A percentile compares a stretch with the other conserved stretches of the same genome.
Evolutionary conservation across 306 rosid genomes (phyloP).

Genomic region (Cajanus cajan): DNA sequence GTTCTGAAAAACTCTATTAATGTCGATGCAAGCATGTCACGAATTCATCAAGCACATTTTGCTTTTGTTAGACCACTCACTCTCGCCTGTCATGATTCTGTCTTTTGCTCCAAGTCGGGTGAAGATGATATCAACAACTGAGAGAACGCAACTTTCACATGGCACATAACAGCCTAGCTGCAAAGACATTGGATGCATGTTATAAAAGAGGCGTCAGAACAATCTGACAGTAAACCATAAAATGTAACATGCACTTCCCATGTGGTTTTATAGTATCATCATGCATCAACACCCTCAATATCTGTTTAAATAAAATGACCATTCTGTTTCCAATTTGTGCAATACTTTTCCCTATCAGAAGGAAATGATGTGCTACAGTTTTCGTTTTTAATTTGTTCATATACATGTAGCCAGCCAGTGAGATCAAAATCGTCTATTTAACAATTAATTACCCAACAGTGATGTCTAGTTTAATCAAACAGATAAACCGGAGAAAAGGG

Average conservation of each 20-base stretch:
- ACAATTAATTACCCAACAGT: not conserved
- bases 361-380: slow-evolving; percentile 1
- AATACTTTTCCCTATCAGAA: not conserved
- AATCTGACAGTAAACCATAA: not conserved
- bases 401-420: not conserved
- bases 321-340: not conserved
- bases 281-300: not conserved
- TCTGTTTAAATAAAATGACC: not conserved
- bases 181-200: slow-evolving; percentile 37
- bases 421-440: not conserved
- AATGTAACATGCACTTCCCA: slow-evolving; percentile 3
- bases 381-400: not conserved
- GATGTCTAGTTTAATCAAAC: slow-evolving; percentile 2
- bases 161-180: slow-evolving; percentile 97
- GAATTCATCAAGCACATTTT: not conserved
- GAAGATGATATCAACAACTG: slow-evolving; percentile 85
- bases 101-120: slow-evolving; percentile 98
- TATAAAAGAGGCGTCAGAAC: slow-evolving; percentile 9
- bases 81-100: slow-evolving; percentile 97
- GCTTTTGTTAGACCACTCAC: slow-evolving; percentile 50
- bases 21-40: not conserved
- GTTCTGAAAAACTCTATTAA: not conserved
- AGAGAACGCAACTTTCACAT: slow-evolving; percentile 67
- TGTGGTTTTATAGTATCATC: not conserved
- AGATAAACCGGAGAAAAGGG: slow-evolving; percentile 20